Base-by-base conservation (phyloP, 805 yeast species). In the Saccharomycopsis sp. region DNA sequence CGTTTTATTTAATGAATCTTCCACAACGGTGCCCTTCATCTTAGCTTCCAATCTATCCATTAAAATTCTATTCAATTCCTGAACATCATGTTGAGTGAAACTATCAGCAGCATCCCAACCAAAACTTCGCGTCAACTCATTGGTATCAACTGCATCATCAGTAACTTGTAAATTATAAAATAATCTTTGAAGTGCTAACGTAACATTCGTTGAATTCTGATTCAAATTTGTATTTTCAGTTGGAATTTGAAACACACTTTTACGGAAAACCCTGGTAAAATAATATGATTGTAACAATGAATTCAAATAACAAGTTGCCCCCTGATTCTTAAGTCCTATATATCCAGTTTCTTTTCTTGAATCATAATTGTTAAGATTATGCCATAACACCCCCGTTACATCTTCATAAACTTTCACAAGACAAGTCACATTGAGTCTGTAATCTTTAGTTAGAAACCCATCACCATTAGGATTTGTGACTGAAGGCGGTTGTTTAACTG, bases 21-120 rank as follows among this genome's bases (percentile, higher is more conserved):
- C 89, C 24, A 86, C 89, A 0, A 71, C 65, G 0, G 97, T 83
- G 4, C 88, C 89, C 56, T 87, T 87, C 97, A 93, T 88, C 42
- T 85, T 84, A 2, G 79, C 70, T 61, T 93, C 99, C 36, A 93
- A 70, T 53, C 82, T 78, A 62, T 93, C 99, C 97, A 93, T 90
- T 58, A 93, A 71, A 31, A 93, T 88, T 55, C 99, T 79, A 60
- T 89, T 88, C 59, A 93, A 70, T 62, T 93, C 99, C 61, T 93
- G 99, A 13, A 93, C 97, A 60, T 93, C 99, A 63, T 93, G 97
- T 64, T 93, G 99, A 2, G 95, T 85, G 62, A 93, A 93, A 0
- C 97, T 95, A 54, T 93, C 98, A 4, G 82, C 81, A 7, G 85
- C 74, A 59, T 88, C 96, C 99, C 99, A 93, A 6, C 99, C 98